These are phyloP conservation scores for Rhodotorula sp. DNA, from an alignment of 1,284 basidiomycete species.

Conservation along the genomic window DNA sequence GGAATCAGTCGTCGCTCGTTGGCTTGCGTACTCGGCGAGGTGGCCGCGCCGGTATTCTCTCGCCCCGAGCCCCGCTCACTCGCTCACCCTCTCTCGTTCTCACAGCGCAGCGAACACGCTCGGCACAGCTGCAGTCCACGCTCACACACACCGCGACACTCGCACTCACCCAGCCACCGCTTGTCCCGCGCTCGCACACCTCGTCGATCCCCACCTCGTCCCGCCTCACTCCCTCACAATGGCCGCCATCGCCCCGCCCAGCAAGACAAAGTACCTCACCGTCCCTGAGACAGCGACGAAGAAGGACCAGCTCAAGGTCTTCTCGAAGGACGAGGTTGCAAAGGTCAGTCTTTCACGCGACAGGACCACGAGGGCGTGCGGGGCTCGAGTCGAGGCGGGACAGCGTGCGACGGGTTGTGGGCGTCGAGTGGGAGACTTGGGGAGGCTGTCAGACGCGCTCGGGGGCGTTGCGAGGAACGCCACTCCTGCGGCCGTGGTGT, in stretches of 20 bases:
- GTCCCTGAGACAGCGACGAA: slow-evolving; percentile 34
- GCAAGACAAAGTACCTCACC: slow-evolving; percentile 32
- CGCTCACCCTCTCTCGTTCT: no score
- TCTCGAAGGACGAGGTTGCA: slow-evolving; percentile 51
- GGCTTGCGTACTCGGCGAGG: no score
- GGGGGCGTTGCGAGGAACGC: neutral
- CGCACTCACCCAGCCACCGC: neutral
- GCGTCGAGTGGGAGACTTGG: neutral
- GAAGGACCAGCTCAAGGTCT: slow-evolving; percentile 48
- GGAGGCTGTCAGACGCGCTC: no score
- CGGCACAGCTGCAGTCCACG: neutral
- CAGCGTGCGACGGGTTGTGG: no score
- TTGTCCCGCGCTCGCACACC: neutral
- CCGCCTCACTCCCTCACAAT: neutral
- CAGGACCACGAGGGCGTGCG: no score
- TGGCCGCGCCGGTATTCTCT: no score
- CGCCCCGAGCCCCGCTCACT: no score
- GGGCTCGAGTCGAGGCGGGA: neutral
- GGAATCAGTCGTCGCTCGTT: no score
- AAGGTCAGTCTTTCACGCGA: slow-evolving; percentile 46
- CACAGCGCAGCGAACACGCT: no score
- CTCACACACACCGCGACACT: neutral
- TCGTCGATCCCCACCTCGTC: neutral
- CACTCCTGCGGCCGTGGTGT: neutral
- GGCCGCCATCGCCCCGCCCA: slow-evolving; percentile 13